Conservation (phyloP, 148 eudicot genomes). For the Talinum fruticosum region DNA sequence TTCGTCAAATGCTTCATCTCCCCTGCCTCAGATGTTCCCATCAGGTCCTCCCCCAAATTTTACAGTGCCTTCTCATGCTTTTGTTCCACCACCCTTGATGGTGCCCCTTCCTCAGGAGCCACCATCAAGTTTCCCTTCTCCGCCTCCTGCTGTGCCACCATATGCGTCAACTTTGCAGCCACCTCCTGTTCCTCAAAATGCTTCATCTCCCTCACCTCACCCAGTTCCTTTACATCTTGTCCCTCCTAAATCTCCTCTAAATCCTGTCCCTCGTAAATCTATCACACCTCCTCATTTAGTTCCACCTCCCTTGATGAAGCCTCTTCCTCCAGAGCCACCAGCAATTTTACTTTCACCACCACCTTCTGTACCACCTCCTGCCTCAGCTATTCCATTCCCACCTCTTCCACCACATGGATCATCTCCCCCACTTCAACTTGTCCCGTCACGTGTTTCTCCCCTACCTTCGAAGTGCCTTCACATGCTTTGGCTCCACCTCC, state of each 20-base stretch:
- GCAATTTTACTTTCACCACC: constrained; percentile 19
- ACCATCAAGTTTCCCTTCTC: constrained; percentile 23
- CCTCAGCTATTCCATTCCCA: constrained; percentile 17
- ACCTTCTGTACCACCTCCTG: not conserved
- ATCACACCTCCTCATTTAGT: constrained; percentile 7
- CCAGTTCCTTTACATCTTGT: not conserved
- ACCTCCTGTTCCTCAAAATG: constrained; percentile 8
- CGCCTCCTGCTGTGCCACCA: constrained; percentile 9
- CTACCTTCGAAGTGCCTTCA: constrained; percentile 17
- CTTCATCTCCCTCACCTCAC: constrained; percentile 9
- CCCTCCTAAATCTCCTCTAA: not conserved
- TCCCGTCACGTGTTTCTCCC: constrained; percentile 17
- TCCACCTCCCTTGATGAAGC: constrained; percentile 9
- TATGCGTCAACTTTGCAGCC: constrained; percentile 18
- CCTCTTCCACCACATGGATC: constrained; percentile 22
- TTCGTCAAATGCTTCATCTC: constrained; percentile 13
- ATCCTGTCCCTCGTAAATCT: not conserved
- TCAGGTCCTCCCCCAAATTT: constrained; percentile 17
- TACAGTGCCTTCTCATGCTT: constrained; percentile 22
- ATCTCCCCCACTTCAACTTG: constrained; percentile 18
- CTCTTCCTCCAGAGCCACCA: constrained; percentile 10
- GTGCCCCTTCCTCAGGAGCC: constrained; percentile 10
- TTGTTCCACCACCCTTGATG: constrained; percentile 17
- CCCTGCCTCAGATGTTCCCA: constrained; percentile 7
- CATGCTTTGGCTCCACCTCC: constrained; percentile 11